Evolutionary conservation across 2,329 filamentous ascomycete species (phyloP).

Genomic region (Exserohilum turcica): DNA sequence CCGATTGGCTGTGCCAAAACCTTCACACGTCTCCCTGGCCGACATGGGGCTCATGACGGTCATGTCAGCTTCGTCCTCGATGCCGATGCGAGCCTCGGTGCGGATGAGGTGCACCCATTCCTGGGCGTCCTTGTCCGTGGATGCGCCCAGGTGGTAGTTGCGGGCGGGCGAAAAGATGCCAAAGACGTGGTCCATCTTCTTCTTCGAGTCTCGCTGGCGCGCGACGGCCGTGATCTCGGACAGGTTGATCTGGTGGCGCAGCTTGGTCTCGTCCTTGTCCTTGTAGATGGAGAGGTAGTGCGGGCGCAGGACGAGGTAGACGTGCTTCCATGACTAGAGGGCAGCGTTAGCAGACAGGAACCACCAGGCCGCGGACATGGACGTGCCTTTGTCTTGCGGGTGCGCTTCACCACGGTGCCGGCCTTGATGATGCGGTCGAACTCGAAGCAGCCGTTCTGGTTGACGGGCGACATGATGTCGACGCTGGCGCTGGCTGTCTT

Average conservation of each 20-base stretch:
- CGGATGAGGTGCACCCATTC: slow-evolving; percentile 87
- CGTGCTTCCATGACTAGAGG: slow-evolving; percentile 81
- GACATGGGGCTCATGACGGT: slow-evolving; percentile 70
- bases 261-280: slow-evolving; percentile 83
- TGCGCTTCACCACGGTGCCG: slow-evolving; percentile 84
- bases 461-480: slow-evolving; percentile 81
- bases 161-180: slow-evolving; percentile 88
- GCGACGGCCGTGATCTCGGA: slow-evolving; percentile 91
- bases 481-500: slow-evolving; percentile 47
- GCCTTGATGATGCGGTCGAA: slow-evolving; percentile 93
- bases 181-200: slow-evolving; percentile 85
- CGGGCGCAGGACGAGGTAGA: slow-evolving; percentile 87
- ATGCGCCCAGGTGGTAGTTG: slow-evolving; percentile 88
- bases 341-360: slow-evolving; percentile 16
- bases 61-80: slow-evolving; percentile 83
- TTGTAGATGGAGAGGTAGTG: slow-evolving; percentile 93
- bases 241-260: slow-evolving; percentile 85
- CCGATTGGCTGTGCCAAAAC: slow-evolving; percentile 43
- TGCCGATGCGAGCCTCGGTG: slow-evolving; percentile 76
- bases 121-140: slow-evolving; percentile 73
- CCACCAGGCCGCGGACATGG: not conserved
- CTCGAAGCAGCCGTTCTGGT: slow-evolving; percentile 93
- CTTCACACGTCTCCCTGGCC: slow-evolving; percentile 54
- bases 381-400: slow-evolving; percentile 74
- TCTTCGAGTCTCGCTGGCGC: slow-evolving; percentile 84